A percentile compares a stretch with the other conserved stretches of the same genome.
Evolutionary conservation across 768 basidiomycete species (phyloP).

Genomic region (Phlebiopsis gigantea): DNA sequence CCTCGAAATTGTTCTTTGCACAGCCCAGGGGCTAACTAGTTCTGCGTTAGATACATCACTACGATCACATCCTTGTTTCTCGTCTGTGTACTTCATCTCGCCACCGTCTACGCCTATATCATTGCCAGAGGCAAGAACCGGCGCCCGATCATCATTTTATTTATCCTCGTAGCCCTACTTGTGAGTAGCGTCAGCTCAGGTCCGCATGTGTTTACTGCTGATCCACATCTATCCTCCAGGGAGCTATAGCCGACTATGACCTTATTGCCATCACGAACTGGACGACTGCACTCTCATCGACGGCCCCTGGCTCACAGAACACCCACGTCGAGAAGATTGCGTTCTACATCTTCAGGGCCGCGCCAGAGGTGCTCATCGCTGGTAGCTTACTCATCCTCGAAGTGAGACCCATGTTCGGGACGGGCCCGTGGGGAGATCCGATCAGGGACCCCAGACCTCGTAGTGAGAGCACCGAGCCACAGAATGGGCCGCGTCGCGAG

Average conservation of each 20-base stretch:
- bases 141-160: too few relatives aligned
- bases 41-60: too few relatives aligned
- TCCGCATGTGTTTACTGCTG: neutral
- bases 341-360: conserved; percentile 17
- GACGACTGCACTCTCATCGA: neutral
- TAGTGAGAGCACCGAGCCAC: too few relatives aligned
- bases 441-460: neutral
- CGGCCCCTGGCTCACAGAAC: conserved; percentile 12
- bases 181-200: neutral
- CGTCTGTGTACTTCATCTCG: too few relatives aligned
- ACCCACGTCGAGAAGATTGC: conserved; percentile 5
- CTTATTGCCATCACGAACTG: neutral
- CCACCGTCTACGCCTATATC: neutral
- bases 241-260: neutral
- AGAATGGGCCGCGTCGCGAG: too few relatives aligned
- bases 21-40: too few relatives aligned
- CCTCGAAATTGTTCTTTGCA: too few relatives aligned
- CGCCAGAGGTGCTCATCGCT: conserved; percentile 10
- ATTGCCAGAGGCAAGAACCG: too few relatives aligned
- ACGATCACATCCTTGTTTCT: too few relatives aligned
- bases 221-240: neutral
- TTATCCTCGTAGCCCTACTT: too few relatives aligned
- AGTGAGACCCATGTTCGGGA: neutral
- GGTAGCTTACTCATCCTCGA: neutral
- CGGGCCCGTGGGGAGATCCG: conserved; percentile 3